A percentile compares a stretch with the other conserved stretches of the same genome.
Evolutionary conservation across 345 rosid genomes (phyloP).

Genomic region (Euclidium syriacum): DNA sequence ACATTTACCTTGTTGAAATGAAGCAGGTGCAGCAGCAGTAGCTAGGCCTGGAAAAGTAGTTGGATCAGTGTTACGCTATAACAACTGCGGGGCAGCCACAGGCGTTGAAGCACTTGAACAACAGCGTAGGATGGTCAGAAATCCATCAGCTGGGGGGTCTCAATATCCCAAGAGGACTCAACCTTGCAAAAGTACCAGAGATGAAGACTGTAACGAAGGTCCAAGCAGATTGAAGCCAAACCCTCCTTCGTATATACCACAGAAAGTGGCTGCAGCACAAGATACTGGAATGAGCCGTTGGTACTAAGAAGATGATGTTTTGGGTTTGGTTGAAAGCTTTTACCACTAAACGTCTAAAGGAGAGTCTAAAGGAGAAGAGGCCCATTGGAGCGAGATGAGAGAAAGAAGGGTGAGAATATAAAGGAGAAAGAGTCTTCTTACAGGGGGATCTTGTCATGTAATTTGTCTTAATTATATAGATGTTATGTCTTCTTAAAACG

Average conservation of each 20-base stretch:
- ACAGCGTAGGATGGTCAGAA: conserved; percentile 58
- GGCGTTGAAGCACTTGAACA: conserved; percentile 67
- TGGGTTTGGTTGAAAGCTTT: conserved; percentile 2
- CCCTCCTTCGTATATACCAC: conserved; percentile 69
- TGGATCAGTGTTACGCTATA: conserved; percentile 74
- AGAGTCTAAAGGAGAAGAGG: not conserved
- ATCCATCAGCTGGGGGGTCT: conserved; percentile 49
- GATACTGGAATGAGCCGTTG: conserved; percentile 66
- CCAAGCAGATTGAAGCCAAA: conserved; percentile 70
- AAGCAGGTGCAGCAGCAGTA: conserved; percentile 54
- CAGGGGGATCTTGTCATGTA: conserved; percentile 6
- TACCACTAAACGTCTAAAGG: not conserved
- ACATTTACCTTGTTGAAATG: conserved; percentile 11
- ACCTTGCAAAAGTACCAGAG: conserved; percentile 59
- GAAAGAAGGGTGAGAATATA: not conserved
- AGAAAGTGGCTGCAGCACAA: conserved; percentile 85
- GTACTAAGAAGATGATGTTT: conserved; percentile 41
- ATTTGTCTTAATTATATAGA: conserved; percentile 6
- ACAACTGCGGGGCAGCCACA: conserved; percentile 66
- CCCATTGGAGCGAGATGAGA: not conserved
- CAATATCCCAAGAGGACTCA: conserved; percentile 74
- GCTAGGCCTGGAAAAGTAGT: conserved; percentile 89
- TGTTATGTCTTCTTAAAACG: not conserved
- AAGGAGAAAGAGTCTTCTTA: not conserved
- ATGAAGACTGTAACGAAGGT: conserved; percentile 62